These are phyloP conservation scores for Colletotrichum cuscutae DNA, from an alignment of 2,329 filamentous ascomycete genomes.

Conservation along the genomic window DNA sequence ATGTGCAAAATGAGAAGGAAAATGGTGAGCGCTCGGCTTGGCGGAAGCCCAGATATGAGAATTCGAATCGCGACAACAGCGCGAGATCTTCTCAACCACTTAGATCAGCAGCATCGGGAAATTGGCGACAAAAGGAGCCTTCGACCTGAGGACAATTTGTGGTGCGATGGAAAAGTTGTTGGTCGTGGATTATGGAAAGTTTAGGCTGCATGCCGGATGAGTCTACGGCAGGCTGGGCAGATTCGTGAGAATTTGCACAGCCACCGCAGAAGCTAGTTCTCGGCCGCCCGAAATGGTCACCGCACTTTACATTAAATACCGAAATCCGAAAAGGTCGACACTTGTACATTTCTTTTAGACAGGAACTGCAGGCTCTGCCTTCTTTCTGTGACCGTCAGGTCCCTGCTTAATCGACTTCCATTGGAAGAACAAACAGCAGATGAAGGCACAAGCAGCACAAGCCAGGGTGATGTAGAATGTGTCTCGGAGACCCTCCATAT, in stretches of 20 bases:
- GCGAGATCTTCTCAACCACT: neutral
- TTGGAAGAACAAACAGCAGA: conserved; percentile 54
- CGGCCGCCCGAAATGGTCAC: too few species aligned
- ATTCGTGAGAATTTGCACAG: neutral
- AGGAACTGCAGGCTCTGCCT: too few species aligned
- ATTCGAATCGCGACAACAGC: too few species aligned
- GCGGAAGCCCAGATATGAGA: neutral
- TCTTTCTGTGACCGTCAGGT: too few species aligned
- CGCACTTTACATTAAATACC: too few species aligned
- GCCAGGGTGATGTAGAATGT: conserved; percentile 65
- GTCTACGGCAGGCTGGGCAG: neutral
- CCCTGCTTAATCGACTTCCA: conserved; percentile 50
- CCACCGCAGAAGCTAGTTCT: neutral
- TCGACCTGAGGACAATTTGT: neutral
- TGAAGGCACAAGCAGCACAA: conserved; percentile 50
- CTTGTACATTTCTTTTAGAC: too few species aligned
- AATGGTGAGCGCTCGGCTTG: neutral
- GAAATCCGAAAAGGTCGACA: too few species aligned
- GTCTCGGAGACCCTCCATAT: conserved; percentile 60
- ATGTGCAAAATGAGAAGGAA: neutral
- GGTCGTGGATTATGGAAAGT: neutral
- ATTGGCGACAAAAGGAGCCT: conserved; percentile 17
- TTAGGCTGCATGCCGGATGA: neutral
- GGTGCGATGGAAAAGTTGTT: neutral
- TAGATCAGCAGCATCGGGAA: conserved; percentile 3